These are phyloP conservation scores for Camellia lanceoleosa DNA, from an alignment of 148 eudicot genomes.

Conservation along the genomic window DNA sequence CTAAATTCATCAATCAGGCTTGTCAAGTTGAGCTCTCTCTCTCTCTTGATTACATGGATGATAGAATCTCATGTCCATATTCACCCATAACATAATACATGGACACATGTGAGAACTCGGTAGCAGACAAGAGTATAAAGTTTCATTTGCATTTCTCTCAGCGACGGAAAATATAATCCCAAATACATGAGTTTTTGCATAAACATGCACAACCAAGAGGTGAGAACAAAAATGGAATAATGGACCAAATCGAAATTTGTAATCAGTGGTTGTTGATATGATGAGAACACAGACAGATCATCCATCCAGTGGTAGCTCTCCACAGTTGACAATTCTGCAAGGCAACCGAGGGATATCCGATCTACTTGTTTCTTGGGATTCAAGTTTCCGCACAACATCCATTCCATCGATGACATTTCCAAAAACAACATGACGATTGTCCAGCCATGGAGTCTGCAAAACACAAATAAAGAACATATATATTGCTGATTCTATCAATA, in stretches of 20 bases:
- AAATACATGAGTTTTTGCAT: constrained; percentile 6
- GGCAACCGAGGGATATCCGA: constrained; percentile 33
- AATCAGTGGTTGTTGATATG: background rate
- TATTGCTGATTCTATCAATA: no score
- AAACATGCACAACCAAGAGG: constrained; percentile 1
- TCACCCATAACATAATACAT: background rate
- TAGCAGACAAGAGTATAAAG: background rate
- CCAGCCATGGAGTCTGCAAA: constrained; percentile 53
- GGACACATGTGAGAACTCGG: background rate
- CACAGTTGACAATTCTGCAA: constrained; percentile 40
- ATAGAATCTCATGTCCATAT: background rate
- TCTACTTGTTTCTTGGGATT: constrained; percentile 47
- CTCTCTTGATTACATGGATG: background rate
- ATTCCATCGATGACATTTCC: constrained; percentile 57
- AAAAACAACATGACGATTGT: constrained; percentile 55
- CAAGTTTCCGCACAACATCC: constrained; percentile 47
- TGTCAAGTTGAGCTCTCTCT: background rate
- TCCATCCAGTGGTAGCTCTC: constrained; percentile 37
- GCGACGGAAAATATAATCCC: background rate
- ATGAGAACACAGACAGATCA: constrained; percentile 6
- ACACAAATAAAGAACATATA: constrained; percentile 4
- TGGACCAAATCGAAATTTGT: constrained; percentile 5
- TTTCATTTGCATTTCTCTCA: constrained; percentile 1
- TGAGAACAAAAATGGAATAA: background rate
- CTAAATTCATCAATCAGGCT: background rate